Percentiles rank a stretch among this genome's conserved stretches.
These are phyloP conservation scores for Phaeosphaeria sp. DNA, from an alignment of 2,329 filamentous ascomycete species.

Conservation along the genomic window DNA sequence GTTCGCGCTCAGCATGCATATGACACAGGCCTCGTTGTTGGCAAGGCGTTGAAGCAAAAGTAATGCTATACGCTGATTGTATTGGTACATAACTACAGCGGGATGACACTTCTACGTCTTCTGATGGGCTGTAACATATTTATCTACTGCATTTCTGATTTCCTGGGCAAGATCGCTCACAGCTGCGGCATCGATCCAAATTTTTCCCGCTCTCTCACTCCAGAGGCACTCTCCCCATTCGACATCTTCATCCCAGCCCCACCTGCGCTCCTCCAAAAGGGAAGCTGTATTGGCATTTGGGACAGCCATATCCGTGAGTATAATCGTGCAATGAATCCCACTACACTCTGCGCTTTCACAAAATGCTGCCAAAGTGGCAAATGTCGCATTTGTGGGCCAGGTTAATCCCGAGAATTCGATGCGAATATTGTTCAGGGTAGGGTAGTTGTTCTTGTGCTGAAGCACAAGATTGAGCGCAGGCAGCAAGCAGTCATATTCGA, in stretches of 20 bases:
- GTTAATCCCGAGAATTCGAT: not conserved
- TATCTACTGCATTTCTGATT: not conserved
- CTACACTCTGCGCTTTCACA: not conserved
- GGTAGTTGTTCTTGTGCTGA: not conserved
- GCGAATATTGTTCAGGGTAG: not conserved
- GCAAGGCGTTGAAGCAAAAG: too few relatives aligned
- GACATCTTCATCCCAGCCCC: slow-evolving; percentile 1
- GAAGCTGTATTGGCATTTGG: not conserved
- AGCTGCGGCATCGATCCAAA: not conserved
- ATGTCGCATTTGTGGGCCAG: not conserved
- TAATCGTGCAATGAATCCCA: not conserved
- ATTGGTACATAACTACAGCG: not conserved
- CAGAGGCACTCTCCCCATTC: not conserved
- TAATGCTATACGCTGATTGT: too few relatives aligned
- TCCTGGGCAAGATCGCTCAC: not conserved
- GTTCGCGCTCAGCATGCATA: too few relatives aligned
- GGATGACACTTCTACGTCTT: not conserved
- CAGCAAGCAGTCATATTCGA: slow-evolving; percentile 1
- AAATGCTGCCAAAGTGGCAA: not conserved
- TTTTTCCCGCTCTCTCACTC: not conserved
- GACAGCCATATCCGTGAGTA: not conserved
- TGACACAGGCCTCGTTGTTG: too few relatives aligned
- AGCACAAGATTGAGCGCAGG: slow-evolving; percentile 5
- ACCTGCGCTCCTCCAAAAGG: not conserved
- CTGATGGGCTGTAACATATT: not conserved